Conservation (phyloP, 2,329 filamentous ascomycete genomes). For the Alternaria burnsii region DNA sequence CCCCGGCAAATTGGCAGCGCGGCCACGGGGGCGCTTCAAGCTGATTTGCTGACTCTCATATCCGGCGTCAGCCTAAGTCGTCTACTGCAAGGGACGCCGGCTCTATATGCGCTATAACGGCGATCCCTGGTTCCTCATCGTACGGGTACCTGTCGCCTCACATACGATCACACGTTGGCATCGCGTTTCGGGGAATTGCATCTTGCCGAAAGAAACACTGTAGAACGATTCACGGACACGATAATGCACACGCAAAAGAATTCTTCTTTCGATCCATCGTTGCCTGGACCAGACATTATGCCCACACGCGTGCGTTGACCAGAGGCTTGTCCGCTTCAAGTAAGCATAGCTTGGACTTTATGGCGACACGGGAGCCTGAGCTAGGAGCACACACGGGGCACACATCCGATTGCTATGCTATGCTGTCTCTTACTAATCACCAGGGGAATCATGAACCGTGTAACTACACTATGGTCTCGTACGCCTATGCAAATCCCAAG, state of each 20-base stretch:
- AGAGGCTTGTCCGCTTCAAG: slow-evolving; percentile 1
- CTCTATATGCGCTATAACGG: slow-evolving; percentile 9
- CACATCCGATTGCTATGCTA: slow-evolving; percentile 1
- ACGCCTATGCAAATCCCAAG: slow-evolving; percentile 5
- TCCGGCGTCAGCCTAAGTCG: slow-evolving; percentile 13
- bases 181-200: neutral
- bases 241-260: neutral
- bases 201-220: slow-evolving; percentile 4
- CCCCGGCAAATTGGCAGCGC: slow-evolving; percentile 22
- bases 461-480: slow-evolving; percentile 4
- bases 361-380: slow-evolving; percentile 1
- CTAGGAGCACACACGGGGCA: neutral
- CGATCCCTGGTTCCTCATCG: slow-evolving; percentile 16
- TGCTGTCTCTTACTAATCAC: slow-evolving; percentile 2
- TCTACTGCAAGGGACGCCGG: slow-evolving; percentile 25
- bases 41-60: slow-evolving; percentile 16
- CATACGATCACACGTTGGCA: slow-evolving; percentile 1
- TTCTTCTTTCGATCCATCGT: neutral
- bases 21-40: slow-evolving; percentile 3
- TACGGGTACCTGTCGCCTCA: slow-evolving; percentile 13
- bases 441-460: slow-evolving; percentile 4
- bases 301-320: neutral
- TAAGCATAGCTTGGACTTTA: neutral
- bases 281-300: neutral
- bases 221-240: neutral